These are phyloP conservation scores for Strobilomyces confusus DNA, from an alignment of 768 basidiomycete species.

Conservation along the genomic window DNA sequence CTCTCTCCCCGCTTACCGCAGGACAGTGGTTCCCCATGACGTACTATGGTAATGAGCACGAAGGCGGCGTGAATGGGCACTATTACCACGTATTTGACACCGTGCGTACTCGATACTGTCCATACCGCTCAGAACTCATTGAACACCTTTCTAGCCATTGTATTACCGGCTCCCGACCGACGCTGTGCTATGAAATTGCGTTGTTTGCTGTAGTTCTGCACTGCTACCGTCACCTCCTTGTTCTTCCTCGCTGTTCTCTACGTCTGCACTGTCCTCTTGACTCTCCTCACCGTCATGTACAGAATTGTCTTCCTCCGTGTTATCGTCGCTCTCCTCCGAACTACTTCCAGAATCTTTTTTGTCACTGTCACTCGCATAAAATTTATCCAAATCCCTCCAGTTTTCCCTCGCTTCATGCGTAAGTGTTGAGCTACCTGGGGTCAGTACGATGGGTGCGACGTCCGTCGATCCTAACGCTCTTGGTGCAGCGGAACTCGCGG, in stretches of 20 bases:
- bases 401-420: constrained; percentile 43
- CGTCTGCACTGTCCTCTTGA: constrained; percentile 23
- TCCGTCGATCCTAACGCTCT: constrained; percentile 29
- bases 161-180: constrained; percentile 49
- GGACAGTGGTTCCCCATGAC: constrained; percentile 72
- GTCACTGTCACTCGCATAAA: constrained; percentile 52
- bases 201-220: constrained; percentile 6
- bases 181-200: constrained; percentile 34
- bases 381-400: constrained; percentile 65
- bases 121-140: neutral
- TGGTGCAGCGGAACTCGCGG: constrained; percentile 29
- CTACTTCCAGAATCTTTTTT: constrained; percentile 32
- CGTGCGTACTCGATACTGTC: constrained; percentile 35
- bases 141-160: constrained; percentile 37
- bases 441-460: constrained; percentile 50
- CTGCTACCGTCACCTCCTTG: constrained; percentile 17
- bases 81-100: constrained; percentile 76
- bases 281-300: constrained; percentile 28
- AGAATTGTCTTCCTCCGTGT: constrained; percentile 23
- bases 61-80: constrained; percentile 65
- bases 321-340: constrained; percentile 32
- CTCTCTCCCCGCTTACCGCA: neutral
- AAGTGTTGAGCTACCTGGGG: constrained; percentile 46
- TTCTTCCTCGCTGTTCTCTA: constrained; percentile 17
- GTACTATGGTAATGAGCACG: constrained; percentile 53